Evolutionary conservation across 257 asterid species (phyloP), one percentile per base, ranked within the genome.

Genomic region (Solanum chiquidenum): DNA sequence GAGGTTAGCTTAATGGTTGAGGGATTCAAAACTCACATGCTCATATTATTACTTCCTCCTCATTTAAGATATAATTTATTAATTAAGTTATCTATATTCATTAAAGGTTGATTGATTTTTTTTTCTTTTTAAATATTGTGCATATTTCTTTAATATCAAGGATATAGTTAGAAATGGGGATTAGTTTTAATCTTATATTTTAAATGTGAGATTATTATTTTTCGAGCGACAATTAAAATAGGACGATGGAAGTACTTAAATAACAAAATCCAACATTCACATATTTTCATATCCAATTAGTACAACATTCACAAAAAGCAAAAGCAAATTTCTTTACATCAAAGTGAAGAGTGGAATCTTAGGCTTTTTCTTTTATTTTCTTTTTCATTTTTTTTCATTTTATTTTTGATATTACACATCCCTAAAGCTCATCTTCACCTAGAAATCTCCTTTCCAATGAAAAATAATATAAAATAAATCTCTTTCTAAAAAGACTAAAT

Each of bases 331-430:
- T 90, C 42, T 90, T 82, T 90, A 89, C 87, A 91, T 84, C 87
- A 87, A 82, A 90, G 89, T 91, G 90, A 55, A 87, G 87, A 44
- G 64, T 74, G 93, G 93, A 91, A 89, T 89, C 92, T 90, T 83
- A 29, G 72, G 85, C 86, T 20, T 52, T 64, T 86, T 85, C 29
- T 85, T 79, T 87, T 73, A 4, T 52, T 64, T 86, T 85, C 29
- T 85, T 79, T 87, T 73, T 5, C 42, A 72, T 46, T 38, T 46
- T 35, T 35, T 84, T 44, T 80, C 64, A 55, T 55, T 87, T 64
- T 27, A 87, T 66, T 87, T 88, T 84, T 46, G 11, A 49, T 52
- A 18, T 21, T 46, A 80, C 85, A 46, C 68, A 80, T 46, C 29
- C 42, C 68, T 80, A 46, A 16, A 80, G 6, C 11, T 46, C 66